phyloP scores from a whole-genome alignment of 352 stramenopile species.

The Phytophthora fragariae region DNA sequence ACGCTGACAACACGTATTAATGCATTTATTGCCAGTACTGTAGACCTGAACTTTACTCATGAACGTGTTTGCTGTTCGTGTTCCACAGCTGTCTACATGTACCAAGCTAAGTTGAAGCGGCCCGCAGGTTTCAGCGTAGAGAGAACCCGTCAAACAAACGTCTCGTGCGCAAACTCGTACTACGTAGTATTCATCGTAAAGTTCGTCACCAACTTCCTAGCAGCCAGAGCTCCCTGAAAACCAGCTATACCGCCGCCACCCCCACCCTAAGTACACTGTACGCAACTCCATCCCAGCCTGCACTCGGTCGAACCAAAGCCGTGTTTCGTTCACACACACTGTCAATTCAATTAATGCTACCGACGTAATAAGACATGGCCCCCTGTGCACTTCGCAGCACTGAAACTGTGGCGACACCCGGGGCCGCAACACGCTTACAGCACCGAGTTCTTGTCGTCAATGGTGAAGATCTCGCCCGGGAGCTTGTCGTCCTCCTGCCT shows the following conservation, averaged over 20 bases:
- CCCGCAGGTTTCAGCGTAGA: not conserved
- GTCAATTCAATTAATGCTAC: conserved; percentile 47
- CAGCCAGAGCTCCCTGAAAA: not conserved
- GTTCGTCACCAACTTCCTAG: not conserved
- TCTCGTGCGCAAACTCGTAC: not conserved
- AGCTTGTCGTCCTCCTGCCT: conserved; percentile 57
- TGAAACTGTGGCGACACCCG: not conserved
- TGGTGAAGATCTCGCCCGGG: conserved; percentile 75
- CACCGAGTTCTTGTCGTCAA: conserved; percentile 79
- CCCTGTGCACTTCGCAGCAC: not conserved
- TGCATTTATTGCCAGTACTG: too few relatives aligned
- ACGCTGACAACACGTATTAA: too few relatives aligned
- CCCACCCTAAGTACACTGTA: conserved; percentile 5
- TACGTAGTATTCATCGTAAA: conserved; percentile 6
- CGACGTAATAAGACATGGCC: conserved; percentile 50
- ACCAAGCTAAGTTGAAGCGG: not conserved
- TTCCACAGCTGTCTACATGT: not conserved
- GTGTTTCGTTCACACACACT: conserved; percentile 47
- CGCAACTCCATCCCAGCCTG: not conserved
- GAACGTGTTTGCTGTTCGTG: not conserved
- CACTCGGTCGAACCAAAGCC: conserved; percentile 18
- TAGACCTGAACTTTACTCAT: too few relatives aligned
- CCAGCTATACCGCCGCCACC: not conserved
- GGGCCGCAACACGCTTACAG: conserved; percentile 50
- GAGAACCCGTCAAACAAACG: not conserved